A percentile compares a stretch with the other conserved stretches of the same genome.
These are phyloP conservation scores for Ganoderma meredithae DNA, from an alignment of 1,284 basidiomycete species.

Conservation along the genomic window DNA sequence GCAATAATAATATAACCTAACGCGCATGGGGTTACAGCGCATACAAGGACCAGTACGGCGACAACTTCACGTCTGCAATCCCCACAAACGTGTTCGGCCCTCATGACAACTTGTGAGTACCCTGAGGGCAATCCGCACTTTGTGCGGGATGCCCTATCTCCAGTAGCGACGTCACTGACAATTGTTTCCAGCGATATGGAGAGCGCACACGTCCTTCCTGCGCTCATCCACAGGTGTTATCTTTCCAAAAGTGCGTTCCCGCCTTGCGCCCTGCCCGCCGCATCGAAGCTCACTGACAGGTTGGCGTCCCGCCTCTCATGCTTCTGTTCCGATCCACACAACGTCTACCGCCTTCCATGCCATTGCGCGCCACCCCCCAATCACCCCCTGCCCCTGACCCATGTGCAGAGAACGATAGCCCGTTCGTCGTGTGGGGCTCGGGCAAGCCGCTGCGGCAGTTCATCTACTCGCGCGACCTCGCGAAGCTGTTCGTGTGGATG, in stretches of 20 bases:
- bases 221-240: constrained; percentile 88
- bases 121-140: constrained; percentile 9
- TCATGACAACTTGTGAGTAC: constrained; percentile 75
- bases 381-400: neutral
- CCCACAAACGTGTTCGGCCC: constrained; percentile 93
- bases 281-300: neutral
- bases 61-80: constrained; percentile 91
- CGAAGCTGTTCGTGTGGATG: constrained; percentile 93
- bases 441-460: constrained; percentile 92
- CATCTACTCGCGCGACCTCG: constrained; percentile 92
- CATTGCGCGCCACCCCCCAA: neutral
- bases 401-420: constrained; percentile 77
- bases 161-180: constrained; percentile 15
- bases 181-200: constrained; percentile 73
- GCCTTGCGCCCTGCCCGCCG: neutral
- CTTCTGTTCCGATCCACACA: neutral
- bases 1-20: neutral
- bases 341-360: neutral
- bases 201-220: constrained; percentile 90
- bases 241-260: constrained; percentile 77
- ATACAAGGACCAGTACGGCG: constrained; percentile 90
- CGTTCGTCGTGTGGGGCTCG: constrained; percentile 84
- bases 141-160: constrained; percentile 10
- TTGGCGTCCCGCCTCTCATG: neutral
- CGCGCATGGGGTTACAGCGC: constrained; percentile 56